Evolutionary conservation across 2,329 filamentous ascomycete species (phyloP), one percentile per base, ranked within the genome.

Genomic region (Delphinella strobiligena): DNA sequence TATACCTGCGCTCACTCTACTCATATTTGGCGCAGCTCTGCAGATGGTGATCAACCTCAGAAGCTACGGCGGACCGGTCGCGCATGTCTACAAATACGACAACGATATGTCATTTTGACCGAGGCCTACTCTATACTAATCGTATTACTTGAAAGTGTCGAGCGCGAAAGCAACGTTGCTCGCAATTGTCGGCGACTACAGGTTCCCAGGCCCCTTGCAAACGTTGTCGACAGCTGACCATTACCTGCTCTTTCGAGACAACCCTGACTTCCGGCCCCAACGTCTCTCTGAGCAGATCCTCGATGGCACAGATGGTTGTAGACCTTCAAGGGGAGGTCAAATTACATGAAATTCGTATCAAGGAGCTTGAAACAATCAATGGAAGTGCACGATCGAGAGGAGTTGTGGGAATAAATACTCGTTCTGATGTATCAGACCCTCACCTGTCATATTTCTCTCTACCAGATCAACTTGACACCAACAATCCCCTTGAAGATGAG

Each of bases 141-240:
- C 7, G 12, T 12, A 7, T 27, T 27, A 27, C 12, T 7, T 54
- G 49, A 5, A 47, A 46, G 34, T 52, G 58, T 16, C 31, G 30
- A 24, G 15, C 31, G 22, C 34, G 34, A 4, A 36, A 36, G n/a
- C 34, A 36, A 22, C 24, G 24, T 15, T 36, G 34, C 14, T 19
- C 8, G 4, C 18, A 18, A n/a, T 14, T 19, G n/a, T n/a, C n/a
- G 9, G 8, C 18, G 7, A 22, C 18, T 15, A 9, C 19, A 14
- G 34, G 11, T 14, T 10, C 16, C 4, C 34, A 36, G 24, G 16
- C 19, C 12, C 34, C 34, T 8, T 36, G 34, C 17, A 36, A 19
- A 12, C 34, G 34, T 19, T 36, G 34, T n/a, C 34, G 19, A 10
- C 11, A 36, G 4, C 34, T 27, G 14, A 16, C 19, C 15, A 14